A percentile compares a stretch with the other conserved stretches of the same genome.
These are phyloP conservation scores for Xylaria curta DNA, from an alignment of 495 filamentous ascomycete species.

Conservation along the genomic window DNA sequence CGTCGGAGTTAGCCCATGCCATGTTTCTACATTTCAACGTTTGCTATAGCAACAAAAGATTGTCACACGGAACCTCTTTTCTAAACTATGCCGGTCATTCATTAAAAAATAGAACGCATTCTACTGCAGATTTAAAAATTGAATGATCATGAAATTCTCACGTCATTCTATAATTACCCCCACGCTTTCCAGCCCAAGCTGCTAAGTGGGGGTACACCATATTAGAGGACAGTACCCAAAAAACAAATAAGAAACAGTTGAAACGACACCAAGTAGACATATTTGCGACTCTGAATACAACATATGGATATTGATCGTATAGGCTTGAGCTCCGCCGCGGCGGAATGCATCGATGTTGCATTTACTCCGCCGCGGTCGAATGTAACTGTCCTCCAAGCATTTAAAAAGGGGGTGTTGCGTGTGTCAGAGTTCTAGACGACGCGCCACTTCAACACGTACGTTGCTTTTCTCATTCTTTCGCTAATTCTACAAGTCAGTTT, in stretches of 20 bases:
- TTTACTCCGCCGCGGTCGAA: conserved; percentile 27
- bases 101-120: background rate
- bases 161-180: background rate
- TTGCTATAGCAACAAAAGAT: background rate
- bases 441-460: background rate
- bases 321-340: conserved; percentile 18
- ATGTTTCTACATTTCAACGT: background rate
- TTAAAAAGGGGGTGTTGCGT: background rate
- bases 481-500: background rate
- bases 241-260: background rate
- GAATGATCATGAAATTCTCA: too few species aligned
- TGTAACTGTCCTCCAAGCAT: background rate
- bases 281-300: background rate
- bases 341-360: background rate
- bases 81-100: background rate
- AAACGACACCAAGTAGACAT: background rate
- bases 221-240: background rate
- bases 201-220: background rate
- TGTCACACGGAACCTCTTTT: background rate
- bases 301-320: background rate
- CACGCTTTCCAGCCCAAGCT: background rate
- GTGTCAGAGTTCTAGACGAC: background rate
- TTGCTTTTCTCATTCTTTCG: too few species aligned
- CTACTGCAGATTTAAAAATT: too few species aligned
- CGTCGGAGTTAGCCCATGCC: background rate